Conservation (phyloP, 2,329 filamentous ascomycete species). For the Cladophialophora psammophila region DNA sequence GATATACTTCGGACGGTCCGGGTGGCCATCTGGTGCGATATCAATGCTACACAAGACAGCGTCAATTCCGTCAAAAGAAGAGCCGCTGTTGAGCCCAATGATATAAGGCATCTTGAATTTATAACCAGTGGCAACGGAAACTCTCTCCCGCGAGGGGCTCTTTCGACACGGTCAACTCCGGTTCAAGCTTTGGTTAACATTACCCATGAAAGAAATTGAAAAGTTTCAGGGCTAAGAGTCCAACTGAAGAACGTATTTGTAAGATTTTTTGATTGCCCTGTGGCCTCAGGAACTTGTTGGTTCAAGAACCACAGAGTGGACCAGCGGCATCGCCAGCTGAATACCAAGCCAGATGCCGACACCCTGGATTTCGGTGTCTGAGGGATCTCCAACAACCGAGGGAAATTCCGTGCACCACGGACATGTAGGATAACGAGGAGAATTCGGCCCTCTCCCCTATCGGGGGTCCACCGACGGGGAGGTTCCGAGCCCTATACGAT, state of each 20-base stretch:
- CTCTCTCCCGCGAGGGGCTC: background rate
- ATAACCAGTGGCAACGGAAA: background rate
- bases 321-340: background rate
- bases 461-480: constrained; percentile 5
- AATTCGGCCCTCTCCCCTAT: constrained; percentile 1
- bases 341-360: constrained; percentile 1
- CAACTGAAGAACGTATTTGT: background rate
- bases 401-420: background rate
- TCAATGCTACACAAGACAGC: constrained; percentile 44
- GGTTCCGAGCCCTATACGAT: background rate
- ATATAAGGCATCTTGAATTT: constrained; percentile 40
- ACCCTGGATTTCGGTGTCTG: background rate
- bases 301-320: background rate
- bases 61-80: constrained; percentile 45
- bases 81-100: constrained; percentile 45
- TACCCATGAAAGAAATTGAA: background rate
- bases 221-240: background rate
- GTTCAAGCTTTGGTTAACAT: background rate
- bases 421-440: background rate
- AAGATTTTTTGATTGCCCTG: background rate
- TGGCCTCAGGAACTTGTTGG: background rate
- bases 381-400: background rate
- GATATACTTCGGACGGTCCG: constrained; percentile 41
- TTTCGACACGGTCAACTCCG: background rate
- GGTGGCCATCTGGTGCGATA: constrained; percentile 43